Percentiles rank a stretch among this genome's conserved stretches.
Evolutionary conservation across 345 rosid species (phyloP).

Genomic region (Physaria fendleri): DNA sequence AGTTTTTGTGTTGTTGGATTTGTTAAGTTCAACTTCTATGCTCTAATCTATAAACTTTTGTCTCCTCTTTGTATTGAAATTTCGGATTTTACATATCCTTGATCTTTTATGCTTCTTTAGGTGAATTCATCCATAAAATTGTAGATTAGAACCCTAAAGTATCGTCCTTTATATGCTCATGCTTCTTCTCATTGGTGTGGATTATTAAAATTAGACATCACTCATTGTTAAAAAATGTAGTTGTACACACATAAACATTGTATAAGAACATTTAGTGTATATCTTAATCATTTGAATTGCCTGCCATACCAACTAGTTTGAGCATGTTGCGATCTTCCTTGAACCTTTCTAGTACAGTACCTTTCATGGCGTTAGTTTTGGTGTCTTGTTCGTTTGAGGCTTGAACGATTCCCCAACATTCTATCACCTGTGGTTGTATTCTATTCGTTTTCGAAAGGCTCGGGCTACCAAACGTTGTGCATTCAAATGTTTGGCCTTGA

Average conservation of each 20-base stretch:
- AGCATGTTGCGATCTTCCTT: slow-evolving; percentile 91
- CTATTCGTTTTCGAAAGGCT: slow-evolving; percentile 49
- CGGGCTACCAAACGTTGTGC: slow-evolving; percentile 79
- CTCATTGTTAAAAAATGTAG: slow-evolving; percentile 1
- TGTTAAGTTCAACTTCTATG: background rate
- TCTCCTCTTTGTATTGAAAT: background rate
- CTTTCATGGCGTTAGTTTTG: slow-evolving; percentile 36
- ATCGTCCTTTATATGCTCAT: background rate
- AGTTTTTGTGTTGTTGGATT: slow-evolving; percentile 6
- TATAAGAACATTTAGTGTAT: background rate
- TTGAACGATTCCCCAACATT: slow-evolving; percentile 77
- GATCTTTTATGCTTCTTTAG: background rate
- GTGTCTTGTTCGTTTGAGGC: slow-evolving; percentile 33
- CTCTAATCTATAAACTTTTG: slow-evolving; percentile 7
- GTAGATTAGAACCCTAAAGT: background rate
- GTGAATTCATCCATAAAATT: background rate
- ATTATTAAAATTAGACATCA: background rate
- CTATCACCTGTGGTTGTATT: slow-evolving; percentile 65
- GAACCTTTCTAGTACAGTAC: slow-evolving; percentile 63
- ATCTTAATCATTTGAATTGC: slow-evolving; percentile 55
- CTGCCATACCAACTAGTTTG: slow-evolving; percentile 77
- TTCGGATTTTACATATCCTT: background rate
- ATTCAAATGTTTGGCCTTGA: slow-evolving; percentile 61
- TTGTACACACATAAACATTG: background rate
- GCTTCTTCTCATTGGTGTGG: background rate